phyloP scores from a whole-genome alignment of 2,329 filamentous ascomycete genomes.

The Epichloe hybrida region DNA sequence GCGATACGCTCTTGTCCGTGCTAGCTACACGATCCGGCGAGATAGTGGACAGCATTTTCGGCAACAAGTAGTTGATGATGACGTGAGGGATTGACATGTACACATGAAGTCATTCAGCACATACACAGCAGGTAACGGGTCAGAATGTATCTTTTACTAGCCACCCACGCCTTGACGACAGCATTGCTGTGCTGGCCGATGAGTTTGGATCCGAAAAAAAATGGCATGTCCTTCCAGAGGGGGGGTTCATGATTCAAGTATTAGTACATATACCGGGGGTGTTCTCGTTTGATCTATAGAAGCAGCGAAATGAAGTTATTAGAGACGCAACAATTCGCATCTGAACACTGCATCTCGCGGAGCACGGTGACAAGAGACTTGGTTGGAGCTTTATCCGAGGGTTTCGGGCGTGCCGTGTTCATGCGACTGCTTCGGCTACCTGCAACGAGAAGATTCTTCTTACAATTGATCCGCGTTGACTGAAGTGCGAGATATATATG shows the following conservation, averaged over 20 bases:
- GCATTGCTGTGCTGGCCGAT: neutral
- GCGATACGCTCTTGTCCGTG: conserved; percentile 70
- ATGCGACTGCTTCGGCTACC: too few species aligned
- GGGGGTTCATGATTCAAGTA: too few species aligned
- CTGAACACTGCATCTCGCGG: too few species aligned
- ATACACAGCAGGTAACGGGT: neutral
- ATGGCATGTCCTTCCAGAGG: neutral
- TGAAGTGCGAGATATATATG: too few species aligned
- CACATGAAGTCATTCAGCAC: neutral
- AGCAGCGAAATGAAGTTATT: neutral
- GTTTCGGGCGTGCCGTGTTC: too few species aligned
- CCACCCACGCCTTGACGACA: neutral
- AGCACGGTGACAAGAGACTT: too few species aligned
- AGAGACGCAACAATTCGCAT: neutral
- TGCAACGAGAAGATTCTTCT: too few species aligned
- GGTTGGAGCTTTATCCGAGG: too few species aligned
- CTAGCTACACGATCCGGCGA: conserved; percentile 64
- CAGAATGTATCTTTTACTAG: neutral
- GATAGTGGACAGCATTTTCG: conserved; percentile 63
- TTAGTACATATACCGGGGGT: neutral
- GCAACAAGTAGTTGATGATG: conserved; percentile 3
- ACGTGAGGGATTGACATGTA: neutral
- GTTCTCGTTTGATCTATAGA: neutral
- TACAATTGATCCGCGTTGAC: too few species aligned
- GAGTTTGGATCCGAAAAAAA: neutral